Evolutionary conservation across 2,329 filamentous ascomycete genomes (phyloP).

Genomic region (Arachnomyces sp.): DNA sequence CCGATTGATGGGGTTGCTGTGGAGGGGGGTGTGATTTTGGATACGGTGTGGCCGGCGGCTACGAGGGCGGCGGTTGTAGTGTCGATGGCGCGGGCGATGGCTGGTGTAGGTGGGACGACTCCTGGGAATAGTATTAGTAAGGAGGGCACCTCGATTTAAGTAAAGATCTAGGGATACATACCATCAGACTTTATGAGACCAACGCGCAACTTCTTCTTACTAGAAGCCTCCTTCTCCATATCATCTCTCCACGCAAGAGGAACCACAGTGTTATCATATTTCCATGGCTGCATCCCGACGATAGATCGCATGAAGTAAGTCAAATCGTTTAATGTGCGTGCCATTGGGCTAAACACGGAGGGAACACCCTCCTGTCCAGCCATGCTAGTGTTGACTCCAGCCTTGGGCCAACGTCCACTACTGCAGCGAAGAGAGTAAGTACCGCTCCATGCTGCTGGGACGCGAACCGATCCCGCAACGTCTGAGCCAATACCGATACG

Average conservation of each 20-base stretch:
- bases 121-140: constrained; percentile 27
- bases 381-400: constrained; percentile 78
- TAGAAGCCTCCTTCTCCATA: constrained; percentile 49
- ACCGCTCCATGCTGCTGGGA: constrained; percentile 80
- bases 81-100: constrained; percentile 67
- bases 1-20: constrained; percentile 70
- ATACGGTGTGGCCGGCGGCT: constrained; percentile 65
- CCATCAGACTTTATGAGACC: constrained; percentile 70
- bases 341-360: constrained; percentile 87
- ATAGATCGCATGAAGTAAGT: constrained; percentile 74
- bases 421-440: constrained; percentile 82
- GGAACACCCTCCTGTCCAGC: constrained; percentile 84
- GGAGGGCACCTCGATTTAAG: too few relatives aligned
- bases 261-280: constrained; percentile 77
- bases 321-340: constrained; percentile 72
- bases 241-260: constrained; percentile 69
- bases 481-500: constrained; percentile 86
- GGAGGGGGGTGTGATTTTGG: constrained; percentile 56
- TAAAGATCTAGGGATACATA: constrained; percentile 13
- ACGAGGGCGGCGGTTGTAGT: constrained; percentile 61
- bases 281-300: constrained; percentile 77
- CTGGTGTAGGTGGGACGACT: constrained; percentile 78
- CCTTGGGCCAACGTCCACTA: constrained; percentile 83
- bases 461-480: constrained; percentile 80
- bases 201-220: constrained; percentile 59